Evolutionary conservation across 805 yeast species (phyloP).

Genomic region (Candida ortonii): DNA sequence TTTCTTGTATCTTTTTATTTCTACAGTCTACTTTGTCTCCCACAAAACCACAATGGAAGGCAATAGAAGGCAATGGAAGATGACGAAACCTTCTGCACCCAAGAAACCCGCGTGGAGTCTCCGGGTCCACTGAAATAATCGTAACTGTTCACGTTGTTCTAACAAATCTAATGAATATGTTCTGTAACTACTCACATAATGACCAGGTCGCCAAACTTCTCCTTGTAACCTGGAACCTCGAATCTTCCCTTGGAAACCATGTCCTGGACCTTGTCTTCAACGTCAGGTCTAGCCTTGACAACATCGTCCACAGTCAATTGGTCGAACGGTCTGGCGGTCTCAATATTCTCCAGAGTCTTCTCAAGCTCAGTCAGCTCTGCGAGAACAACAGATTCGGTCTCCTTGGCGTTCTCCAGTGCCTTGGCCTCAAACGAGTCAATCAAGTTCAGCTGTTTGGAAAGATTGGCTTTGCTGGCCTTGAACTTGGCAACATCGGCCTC

Average conservation of each 20-base stretch:
- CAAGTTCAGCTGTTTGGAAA: conserved; percentile 84
- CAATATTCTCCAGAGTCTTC: conserved; percentile 88
- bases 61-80: no score
- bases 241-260: conserved; percentile 96
- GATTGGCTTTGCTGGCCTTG: conserved; percentile 83
- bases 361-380: conserved; percentile 83
- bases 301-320: conserved; percentile 95
- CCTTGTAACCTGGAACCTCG: conserved; percentile 98
- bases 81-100: no score
- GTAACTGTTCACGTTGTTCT: no score
- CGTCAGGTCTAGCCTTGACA: conserved; percentile 93
- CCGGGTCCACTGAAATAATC: no score
- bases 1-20: no score
- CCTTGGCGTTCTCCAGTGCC: conserved; percentile 93
- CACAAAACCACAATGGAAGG: no score
- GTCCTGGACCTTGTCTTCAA: conserved; percentile 91
- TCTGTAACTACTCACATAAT: conserved; percentile 88
- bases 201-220: conserved; percentile 95
- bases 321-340: conserved; percentile 95
- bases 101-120: no score
- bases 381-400: conserved; percentile 84
- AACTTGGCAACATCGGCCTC: conserved; percentile 72
- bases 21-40: no score
- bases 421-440: conserved; percentile 91
- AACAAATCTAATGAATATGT: no score